Percentiles rank a stretch among this genome's conserved stretches.
phyloP scores from a whole-genome alignment of 306 rosid species.

The Pterocarpus santalinus region DNA sequence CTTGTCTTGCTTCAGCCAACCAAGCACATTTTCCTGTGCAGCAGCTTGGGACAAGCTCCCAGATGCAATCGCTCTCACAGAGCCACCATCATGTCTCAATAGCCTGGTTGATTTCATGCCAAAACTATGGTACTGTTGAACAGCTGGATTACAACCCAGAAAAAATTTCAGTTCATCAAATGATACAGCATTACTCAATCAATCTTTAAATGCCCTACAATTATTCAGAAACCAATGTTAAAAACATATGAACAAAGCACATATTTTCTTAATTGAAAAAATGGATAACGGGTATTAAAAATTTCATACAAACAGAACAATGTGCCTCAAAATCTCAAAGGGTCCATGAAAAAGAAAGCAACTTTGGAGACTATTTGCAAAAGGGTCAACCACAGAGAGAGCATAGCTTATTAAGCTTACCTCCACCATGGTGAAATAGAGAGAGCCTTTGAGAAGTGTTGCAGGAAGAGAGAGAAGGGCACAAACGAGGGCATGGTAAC shows the following conservation, averaged over 20 bases:
- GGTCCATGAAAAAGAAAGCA: slow-evolving; percentile 27
- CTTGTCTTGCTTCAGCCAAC: slow-evolving; percentile 84
- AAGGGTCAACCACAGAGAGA: not conserved
- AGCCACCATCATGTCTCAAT: slow-evolving; percentile 58
- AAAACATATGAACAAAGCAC: not conserved
- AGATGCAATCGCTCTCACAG: slow-evolving; percentile 53
- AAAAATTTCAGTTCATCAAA: slow-evolving; percentile 41
- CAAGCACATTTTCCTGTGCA: slow-evolving; percentile 71
- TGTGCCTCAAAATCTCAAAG: not conserved
- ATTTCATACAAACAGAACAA: not conserved
- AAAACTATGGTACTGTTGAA: slow-evolving; percentile 57
- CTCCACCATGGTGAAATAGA: slow-evolving; percentile 55
- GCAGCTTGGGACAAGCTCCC: slow-evolving; percentile 60
- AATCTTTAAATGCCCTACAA: slow-evolving; percentile 5
- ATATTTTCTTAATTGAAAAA: not conserved
- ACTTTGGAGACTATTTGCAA: slow-evolving; percentile 30
- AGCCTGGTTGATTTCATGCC: slow-evolving; percentile 65
- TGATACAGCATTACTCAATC: not conserved
- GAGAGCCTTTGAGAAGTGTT: slow-evolving; percentile 58
- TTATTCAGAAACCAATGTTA: slow-evolving; percentile 4
- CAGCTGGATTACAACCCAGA: slow-evolving; percentile 59
- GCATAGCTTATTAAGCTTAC: slow-evolving; percentile 29
- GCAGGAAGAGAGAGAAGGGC: slow-evolving; percentile 52
- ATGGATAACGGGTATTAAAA: slow-evolving; percentile 1
- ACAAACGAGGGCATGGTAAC: slow-evolving; percentile 40